These are phyloP conservation scores for Brassica balearica DNA, from an alignment of 441 rosid species.

Conservation along the genomic window DNA sequence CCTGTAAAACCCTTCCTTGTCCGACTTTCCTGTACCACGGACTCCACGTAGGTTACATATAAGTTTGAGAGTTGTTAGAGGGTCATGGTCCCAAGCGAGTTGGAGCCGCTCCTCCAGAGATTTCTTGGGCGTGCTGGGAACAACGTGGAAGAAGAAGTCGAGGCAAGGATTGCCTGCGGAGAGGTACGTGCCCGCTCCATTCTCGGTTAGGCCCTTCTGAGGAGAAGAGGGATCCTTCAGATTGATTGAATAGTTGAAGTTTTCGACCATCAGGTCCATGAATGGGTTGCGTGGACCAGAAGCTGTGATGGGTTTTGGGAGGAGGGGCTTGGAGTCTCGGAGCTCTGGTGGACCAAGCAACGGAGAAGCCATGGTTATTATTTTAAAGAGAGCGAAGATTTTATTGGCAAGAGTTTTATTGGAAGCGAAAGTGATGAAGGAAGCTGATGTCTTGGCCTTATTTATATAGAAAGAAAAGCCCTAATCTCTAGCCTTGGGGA, in stretches of 20 bases:
- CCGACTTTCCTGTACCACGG: slow-evolving; percentile 57
- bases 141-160: slow-evolving; percentile 55
- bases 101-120: slow-evolving; percentile 33
- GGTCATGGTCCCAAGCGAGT: slow-evolving; percentile 49
- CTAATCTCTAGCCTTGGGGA: not conserved
- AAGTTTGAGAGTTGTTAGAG: slow-evolving; percentile 57
- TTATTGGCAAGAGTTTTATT: not conserved
- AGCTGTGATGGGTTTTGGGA: not conserved
- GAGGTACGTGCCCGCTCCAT: slow-evolving; percentile 42
- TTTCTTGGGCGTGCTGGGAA: slow-evolving; percentile 44
- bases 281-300: slow-evolving; percentile 40
- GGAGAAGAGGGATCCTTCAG: slow-evolving; percentile 9
- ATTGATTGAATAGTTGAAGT: slow-evolving; percentile 43
- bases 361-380: slow-evolving; percentile 31
- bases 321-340: slow-evolving; percentile 10
- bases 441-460: not conserved
- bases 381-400: not conserved
- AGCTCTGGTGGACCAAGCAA: slow-evolving; percentile 62
- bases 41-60: slow-evolving; percentile 62
- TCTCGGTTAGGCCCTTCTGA: slow-evolving; percentile 47
- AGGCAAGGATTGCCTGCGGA: slow-evolving; percentile 53
- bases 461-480: not conserved
- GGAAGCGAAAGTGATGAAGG: not conserved
- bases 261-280: slow-evolving; percentile 49
- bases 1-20: slow-evolving; percentile 58